These are phyloP conservation scores for Quercus aquifolioides DNA, from an alignment of 306 rosid species.

Conservation along the genomic window DNA sequence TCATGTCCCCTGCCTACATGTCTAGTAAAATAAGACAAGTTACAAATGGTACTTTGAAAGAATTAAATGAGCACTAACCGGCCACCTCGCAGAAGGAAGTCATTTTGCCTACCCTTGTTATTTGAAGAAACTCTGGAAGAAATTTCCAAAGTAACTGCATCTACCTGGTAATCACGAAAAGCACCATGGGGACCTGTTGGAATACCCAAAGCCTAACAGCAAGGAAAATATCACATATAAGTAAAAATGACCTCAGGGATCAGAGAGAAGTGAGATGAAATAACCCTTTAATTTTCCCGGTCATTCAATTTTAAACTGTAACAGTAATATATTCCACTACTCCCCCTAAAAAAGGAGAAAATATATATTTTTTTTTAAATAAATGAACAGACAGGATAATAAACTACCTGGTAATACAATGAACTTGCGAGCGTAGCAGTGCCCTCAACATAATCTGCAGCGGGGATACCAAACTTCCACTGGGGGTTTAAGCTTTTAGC, in stretches of 20 bases:
- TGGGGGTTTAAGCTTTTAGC: conserved; percentile 62
- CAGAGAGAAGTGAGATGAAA: neutral
- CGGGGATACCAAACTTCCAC: conserved; percentile 89
- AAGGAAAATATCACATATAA: neutral
- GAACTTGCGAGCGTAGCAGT: conserved; percentile 93
- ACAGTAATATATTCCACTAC: neutral
- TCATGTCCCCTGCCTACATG: conserved; percentile 3
- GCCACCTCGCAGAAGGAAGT: conserved; percentile 75
- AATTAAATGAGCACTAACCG: conserved; percentile 46
- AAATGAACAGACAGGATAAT: neutral
- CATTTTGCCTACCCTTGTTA: conserved; percentile 50
- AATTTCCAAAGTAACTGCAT: conserved; percentile 87
- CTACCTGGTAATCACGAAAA: conserved; percentile 96
- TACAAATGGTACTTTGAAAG: conserved; percentile 1
- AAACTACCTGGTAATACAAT: conserved; percentile 76
- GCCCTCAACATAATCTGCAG: conserved; percentile 83
- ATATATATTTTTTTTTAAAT: neutral
- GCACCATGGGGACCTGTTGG: conserved; percentile 97
- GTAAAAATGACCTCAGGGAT: neutral
- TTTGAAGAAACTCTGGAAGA: conserved; percentile 53
- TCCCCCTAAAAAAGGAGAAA: neutral
- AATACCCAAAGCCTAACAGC: conserved; percentile 76
- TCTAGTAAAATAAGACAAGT: neutral
- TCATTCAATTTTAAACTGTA: neutral
- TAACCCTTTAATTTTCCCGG: neutral